A percentile compares a stretch with the other conserved stretches of the same genome.
These are phyloP conservation scores for Leucosporidium creatinivorum DNA, from an alignment of 768 basidiomycete genomes.

Conservation along the genomic window DNA sequence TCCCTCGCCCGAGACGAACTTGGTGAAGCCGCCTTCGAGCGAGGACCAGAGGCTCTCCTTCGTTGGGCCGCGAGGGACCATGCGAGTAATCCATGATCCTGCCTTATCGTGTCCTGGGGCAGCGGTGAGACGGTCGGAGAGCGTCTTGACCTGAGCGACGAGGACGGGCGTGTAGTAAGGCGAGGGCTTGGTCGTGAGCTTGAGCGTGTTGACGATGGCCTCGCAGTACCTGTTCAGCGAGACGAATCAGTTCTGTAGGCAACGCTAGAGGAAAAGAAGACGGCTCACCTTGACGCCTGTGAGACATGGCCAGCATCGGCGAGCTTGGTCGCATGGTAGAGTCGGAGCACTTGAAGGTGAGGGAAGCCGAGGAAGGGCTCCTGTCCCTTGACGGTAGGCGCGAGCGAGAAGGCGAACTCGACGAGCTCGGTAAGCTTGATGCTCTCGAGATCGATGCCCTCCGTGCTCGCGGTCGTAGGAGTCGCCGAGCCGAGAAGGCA, in stretches of 20 bases:
- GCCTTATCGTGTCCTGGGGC: slow-evolving; percentile 55
- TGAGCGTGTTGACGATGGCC: slow-evolving; percentile 57
- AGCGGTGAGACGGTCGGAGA: slow-evolving; percentile 62
- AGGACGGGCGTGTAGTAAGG: slow-evolving; percentile 61
- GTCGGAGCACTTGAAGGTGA: slow-evolving; percentile 78
- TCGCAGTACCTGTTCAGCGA: slow-evolving; percentile 74
- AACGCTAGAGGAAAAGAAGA: not conserved
- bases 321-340: slow-evolving; percentile 65
- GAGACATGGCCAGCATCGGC: slow-evolving; percentile 76
- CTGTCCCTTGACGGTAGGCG: slow-evolving; percentile 69
- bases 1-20: slow-evolving; percentile 89
- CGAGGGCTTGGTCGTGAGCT: slow-evolving; percentile 49
- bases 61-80: slow-evolving; percentile 72
- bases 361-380: slow-evolving; percentile 74
- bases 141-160: slow-evolving; percentile 64
- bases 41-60: slow-evolving; percentile 85
- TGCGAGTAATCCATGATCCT: slow-evolving; percentile 77
- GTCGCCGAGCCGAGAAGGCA: slow-evolving; percentile 64
- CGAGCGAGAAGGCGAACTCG: slow-evolving; percentile 67
- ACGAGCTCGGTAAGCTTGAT: slow-evolving; percentile 80
- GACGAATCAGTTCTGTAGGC: not conserved
- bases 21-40: slow-evolving; percentile 84
- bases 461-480: slow-evolving; percentile 43
- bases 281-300: slow-evolving; percentile 63
- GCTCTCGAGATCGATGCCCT: slow-evolving; percentile 56